Evolutionary conservation across 352 stramenopile species (phyloP).

Genomic region (Plasmopara viticola): DNA sequence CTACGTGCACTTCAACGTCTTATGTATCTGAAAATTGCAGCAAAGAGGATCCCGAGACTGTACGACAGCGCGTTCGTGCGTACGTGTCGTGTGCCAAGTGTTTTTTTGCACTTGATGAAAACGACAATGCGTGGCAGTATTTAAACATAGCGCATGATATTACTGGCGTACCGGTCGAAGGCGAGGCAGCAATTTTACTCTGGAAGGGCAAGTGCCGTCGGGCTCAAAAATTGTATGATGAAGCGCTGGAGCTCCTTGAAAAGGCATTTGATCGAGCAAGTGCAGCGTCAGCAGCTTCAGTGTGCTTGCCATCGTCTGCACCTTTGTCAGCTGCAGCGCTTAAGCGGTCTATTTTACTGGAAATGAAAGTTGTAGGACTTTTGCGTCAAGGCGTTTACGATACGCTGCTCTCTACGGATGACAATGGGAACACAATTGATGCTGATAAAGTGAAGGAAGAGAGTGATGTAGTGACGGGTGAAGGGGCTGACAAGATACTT

Average conservation of each 20-base stretch:
- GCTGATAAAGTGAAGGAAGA: conserved; percentile 1
- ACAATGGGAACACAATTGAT: conserved; percentile 1
- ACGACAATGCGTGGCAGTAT: conserved; percentile 38
- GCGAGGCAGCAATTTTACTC: conserved; percentile 45
- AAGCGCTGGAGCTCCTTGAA: conserved; percentile 39
- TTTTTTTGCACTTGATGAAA: conserved; percentile 48
- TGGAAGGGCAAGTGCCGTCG: conserved; percentile 62
- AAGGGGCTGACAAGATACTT: conserved; percentile 34
- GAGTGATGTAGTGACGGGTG: not conserved
- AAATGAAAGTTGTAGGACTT: conserved; percentile 58
- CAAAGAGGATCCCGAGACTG: conserved; percentile 32
- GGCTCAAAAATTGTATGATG: conserved; percentile 44
- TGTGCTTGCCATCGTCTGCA: conserved; percentile 28
- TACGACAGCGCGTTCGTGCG: conserved; percentile 33
- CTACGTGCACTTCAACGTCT: conserved; percentile 13
- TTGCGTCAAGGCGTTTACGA: conserved; percentile 42
- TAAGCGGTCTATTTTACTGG: conserved; percentile 48
- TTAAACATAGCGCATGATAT: conserved; percentile 37
- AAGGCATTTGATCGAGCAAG: conserved; percentile 48
- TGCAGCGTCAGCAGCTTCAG: conserved; percentile 27
- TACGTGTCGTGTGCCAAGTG: conserved; percentile 56
- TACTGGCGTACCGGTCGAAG: conserved; percentile 24
- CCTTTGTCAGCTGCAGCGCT: conserved; percentile 25
- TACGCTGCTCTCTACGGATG: conserved; percentile 30
- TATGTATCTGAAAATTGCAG: conserved; percentile 10